These are phyloP conservation scores for Termitomyces sp. DNA, from an alignment of 768 basidiomycete genomes.

Conservation along the genomic window DNA sequence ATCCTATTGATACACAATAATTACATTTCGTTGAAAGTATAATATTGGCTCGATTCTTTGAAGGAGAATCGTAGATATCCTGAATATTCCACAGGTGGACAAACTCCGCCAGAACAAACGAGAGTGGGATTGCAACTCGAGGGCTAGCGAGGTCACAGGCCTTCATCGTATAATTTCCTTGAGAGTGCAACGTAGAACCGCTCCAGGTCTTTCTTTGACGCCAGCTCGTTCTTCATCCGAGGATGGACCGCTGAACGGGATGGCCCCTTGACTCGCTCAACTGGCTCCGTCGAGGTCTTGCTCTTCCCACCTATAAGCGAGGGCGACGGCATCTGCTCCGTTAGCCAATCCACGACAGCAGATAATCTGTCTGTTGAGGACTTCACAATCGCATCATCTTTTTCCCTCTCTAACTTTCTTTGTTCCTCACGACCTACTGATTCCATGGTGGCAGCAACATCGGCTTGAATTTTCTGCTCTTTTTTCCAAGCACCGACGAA, in stretches of 20 bases:
- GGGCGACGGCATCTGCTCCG: conserved; percentile 59
- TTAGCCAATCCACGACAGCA: conserved; percentile 75
- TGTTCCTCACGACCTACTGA: conserved; percentile 16
- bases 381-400: conserved; percentile 52
- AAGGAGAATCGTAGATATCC: neutral
- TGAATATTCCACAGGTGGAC: neutral
- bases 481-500: conserved; percentile 61
- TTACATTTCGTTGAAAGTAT: neutral
- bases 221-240: conserved; percentile 45
- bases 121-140: neutral
- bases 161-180: conserved; percentile 90
- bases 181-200: conserved; percentile 87
- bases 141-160: conserved; percentile 46
- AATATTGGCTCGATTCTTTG: neutral
- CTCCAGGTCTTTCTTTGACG: conserved; percentile 75
- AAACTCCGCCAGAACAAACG: neutral
- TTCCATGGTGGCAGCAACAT: conserved; percentile 21
- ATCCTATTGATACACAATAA: conserved; percentile 10
- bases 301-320: conserved; percentile 10
- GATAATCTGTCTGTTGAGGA: conserved; percentile 71
- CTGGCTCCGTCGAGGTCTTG: conserved; percentile 2
- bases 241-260: conserved; percentile 11
- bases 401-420: conserved; percentile 16
- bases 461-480: conserved; percentile 42
- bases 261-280: conserved; percentile 16